Conservation (phyloP, 257 asterid species). For the Galeopsis tetrahit region DNA sequence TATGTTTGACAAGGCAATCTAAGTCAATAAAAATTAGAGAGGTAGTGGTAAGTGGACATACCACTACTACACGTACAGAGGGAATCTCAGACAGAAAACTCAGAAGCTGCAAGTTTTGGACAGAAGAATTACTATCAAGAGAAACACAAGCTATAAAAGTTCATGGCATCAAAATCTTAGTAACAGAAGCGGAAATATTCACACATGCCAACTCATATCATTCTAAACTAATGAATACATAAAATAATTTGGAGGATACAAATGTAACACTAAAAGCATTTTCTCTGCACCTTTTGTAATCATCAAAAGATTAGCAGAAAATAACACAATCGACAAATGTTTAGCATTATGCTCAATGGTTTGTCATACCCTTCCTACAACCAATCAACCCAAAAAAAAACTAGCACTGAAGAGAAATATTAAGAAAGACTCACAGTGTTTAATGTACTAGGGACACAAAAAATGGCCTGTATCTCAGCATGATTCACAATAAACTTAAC, state of each 20-base stretch:
- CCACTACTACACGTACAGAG: slow-evolving; percentile 82
- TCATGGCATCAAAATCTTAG: not conserved
- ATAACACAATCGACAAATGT: not conserved
- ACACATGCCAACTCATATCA: slow-evolving; percentile 5
- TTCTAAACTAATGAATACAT: not conserved
- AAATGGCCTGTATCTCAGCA: slow-evolving; percentile 79
- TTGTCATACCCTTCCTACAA: not conserved
- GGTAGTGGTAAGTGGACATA: slow-evolving; percentile 45
- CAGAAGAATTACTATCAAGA: slow-evolving; percentile 30
- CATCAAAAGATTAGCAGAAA: slow-evolving; percentile 1
- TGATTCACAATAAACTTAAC: slow-evolving; percentile 85
- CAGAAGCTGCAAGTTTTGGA: slow-evolving; percentile 62
- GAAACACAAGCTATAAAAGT: slow-evolving; percentile 13
- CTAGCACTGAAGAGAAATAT: slow-evolving; percentile 7
- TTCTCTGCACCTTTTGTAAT: slow-evolving; percentile 1
- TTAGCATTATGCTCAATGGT: not conserved
- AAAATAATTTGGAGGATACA: slow-evolving; percentile 10
- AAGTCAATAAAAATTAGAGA: slow-evolving; percentile 8
- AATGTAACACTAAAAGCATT: not conserved
- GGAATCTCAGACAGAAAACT: slow-evolving; percentile 88
- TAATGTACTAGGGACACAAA: slow-evolving; percentile 83
- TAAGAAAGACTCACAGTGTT: slow-evolving; percentile 64
- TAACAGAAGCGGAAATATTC: slow-evolving; percentile 5
- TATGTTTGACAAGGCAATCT: slow-evolving; percentile 22
- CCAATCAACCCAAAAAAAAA: slow-evolving; percentile 17